phyloP scores from a whole-genome alignment of 2,329 filamentous ascomycete genomes.

The Aspergillus quadrilineatus region DNA sequence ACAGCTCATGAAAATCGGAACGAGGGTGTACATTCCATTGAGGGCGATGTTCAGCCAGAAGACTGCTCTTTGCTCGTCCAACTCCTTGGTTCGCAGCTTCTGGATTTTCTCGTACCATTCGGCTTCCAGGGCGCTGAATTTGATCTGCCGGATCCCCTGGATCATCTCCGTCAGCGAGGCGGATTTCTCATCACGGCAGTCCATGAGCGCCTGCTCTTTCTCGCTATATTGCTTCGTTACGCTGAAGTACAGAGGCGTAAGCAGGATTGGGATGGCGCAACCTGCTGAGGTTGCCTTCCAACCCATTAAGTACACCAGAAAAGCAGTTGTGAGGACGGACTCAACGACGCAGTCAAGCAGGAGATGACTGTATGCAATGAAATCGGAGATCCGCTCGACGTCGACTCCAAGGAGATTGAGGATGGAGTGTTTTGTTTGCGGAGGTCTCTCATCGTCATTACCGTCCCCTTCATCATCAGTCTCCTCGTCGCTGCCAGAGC shows the following conservation, averaged over 20 bases:
- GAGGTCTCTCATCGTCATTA: slow-evolving; percentile 36
- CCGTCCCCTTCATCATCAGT: slow-evolving; percentile 47
- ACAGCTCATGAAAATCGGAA: slow-evolving; percentile 69
- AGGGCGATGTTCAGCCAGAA: slow-evolving; percentile 64
- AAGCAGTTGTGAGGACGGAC: slow-evolving; percentile 62
- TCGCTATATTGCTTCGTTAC: slow-evolving; percentile 64
- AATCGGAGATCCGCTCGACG: slow-evolving; percentile 65
- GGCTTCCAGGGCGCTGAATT: slow-evolving; percentile 72
- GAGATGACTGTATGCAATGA: slow-evolving; percentile 63
- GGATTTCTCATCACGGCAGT: slow-evolving; percentile 70
- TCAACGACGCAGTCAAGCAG: slow-evolving; percentile 64
- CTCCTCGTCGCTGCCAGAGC: slow-evolving; percentile 37
- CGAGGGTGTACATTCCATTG: slow-evolving; percentile 67
- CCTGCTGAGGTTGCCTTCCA: slow-evolving; percentile 67
- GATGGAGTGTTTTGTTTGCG: slow-evolving; percentile 55
- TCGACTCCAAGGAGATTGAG: slow-evolving; percentile 77
- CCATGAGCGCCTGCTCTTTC: slow-evolving; percentile 70
- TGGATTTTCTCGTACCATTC: slow-evolving; percentile 72
- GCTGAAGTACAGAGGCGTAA: slow-evolving; percentile 66
- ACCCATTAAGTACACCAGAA: slow-evolving; percentile 66
- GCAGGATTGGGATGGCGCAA: slow-evolving; percentile 60
- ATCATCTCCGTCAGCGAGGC: slow-evolving; percentile 72
- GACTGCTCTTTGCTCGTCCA: slow-evolving; percentile 63
- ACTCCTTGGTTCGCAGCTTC: slow-evolving; percentile 63
- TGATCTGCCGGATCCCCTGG: slow-evolving; percentile 78